Percentiles rank a stretch among this genome's conserved stretches.
Conservation (phyloP, 208 protist species). For the Borovskyia barvae region DNA sequence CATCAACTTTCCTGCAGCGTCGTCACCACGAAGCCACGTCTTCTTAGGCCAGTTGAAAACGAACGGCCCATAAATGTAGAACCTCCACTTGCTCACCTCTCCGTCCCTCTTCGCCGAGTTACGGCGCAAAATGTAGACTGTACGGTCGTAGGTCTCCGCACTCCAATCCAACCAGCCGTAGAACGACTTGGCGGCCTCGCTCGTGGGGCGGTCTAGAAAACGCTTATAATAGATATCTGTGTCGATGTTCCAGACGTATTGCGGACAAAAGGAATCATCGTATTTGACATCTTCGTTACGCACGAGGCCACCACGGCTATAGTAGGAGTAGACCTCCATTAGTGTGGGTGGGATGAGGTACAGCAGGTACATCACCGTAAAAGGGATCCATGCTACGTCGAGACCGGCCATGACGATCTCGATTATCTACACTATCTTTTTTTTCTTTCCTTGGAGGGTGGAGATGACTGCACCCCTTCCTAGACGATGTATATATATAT, state of each 20-base stretch:
- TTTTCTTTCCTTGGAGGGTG: conserved; percentile 14
- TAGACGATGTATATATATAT: too few relatives aligned
- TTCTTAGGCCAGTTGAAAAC: conserved; percentile 91
- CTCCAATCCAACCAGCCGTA: conserved; percentile 90
- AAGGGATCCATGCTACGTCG: conserved; percentile 83
- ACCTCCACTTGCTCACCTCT: conserved; percentile 71
- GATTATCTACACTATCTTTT: conserved; percentile 5
- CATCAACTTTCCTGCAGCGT: conserved; percentile 62
- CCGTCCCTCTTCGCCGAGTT: conserved; percentile 65
- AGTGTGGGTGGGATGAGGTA: conserved; percentile 88
- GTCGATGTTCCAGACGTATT: conserved; percentile 66
- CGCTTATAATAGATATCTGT: conserved; percentile 84
- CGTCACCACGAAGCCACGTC: conserved; percentile 85
- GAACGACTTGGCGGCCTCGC: conserved; percentile 83
- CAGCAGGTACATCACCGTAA: conserved; percentile 85
- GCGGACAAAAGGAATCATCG: conserved; percentile 76
- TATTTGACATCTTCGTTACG: conserved; percentile 84
- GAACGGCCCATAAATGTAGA: conserved; percentile 87
- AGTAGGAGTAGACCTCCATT: conserved; percentile 91
- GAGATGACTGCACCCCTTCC: too few relatives aligned
- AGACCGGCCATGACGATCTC: conserved; percentile 84
- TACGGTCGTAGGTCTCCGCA: conserved; percentile 82
- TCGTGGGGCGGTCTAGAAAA: conserved; percentile 83
- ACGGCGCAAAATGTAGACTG: conserved; percentile 74
- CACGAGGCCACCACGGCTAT: conserved; percentile 82